These are phyloP conservation scores for Fusarium proliferatum DNA, from an alignment of 2,329 filamentous ascomycete genomes.

Conservation along the genomic window DNA sequence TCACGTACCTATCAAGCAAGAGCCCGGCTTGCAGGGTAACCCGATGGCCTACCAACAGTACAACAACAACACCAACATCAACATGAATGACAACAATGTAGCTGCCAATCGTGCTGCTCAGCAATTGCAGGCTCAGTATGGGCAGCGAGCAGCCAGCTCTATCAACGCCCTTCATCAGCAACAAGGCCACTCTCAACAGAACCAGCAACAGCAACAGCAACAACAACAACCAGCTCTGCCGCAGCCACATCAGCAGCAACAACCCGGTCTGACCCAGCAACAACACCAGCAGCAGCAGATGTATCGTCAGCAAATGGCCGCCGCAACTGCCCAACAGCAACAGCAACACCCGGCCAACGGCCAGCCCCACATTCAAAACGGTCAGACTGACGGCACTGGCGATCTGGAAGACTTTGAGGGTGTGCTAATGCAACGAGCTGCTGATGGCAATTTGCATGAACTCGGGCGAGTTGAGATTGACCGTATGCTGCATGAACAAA, in stretches of 20 bases:
- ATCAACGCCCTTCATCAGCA: slow-evolving; percentile 70
- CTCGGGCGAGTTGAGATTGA: slow-evolving; percentile 74
- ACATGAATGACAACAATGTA: slow-evolving; percentile 50
- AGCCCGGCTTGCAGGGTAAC: slow-evolving; percentile 53
- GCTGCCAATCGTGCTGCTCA: slow-evolving; percentile 67
- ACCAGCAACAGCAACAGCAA: slow-evolving; percentile 21
- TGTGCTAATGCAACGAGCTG: slow-evolving; percentile 68
- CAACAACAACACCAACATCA: slow-evolving; percentile 37
- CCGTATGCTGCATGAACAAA: slow-evolving; percentile 73
- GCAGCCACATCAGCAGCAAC: slow-evolving; percentile 48
- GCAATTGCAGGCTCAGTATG: slow-evolving; percentile 69
- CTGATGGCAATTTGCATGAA: slow-evolving; percentile 64
- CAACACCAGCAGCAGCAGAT: slow-evolving; percentile 50
- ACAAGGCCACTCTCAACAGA: slow-evolving; percentile 42
- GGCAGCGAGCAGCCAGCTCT: slow-evolving; percentile 71
- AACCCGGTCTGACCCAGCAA: slow-evolving; percentile 45
- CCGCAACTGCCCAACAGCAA: slow-evolving; percentile 45
- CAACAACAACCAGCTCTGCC: slow-evolving; percentile 39
- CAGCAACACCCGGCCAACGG: slow-evolving; percentile 51
- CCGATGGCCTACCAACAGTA: slow-evolving; percentile 50
- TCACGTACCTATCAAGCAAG: slow-evolving; percentile 56
- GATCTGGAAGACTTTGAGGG: slow-evolving; percentile 69
- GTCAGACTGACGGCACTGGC: slow-evolving; percentile 79
- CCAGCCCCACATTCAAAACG: slow-evolving; percentile 51
- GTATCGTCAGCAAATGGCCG: slow-evolving; percentile 47